A percentile compares a stretch with the other conserved stretches of the same genome.
Conservation (phyloP, 352 stramenopile genomes). For the Lagenidium sp. region DNA sequence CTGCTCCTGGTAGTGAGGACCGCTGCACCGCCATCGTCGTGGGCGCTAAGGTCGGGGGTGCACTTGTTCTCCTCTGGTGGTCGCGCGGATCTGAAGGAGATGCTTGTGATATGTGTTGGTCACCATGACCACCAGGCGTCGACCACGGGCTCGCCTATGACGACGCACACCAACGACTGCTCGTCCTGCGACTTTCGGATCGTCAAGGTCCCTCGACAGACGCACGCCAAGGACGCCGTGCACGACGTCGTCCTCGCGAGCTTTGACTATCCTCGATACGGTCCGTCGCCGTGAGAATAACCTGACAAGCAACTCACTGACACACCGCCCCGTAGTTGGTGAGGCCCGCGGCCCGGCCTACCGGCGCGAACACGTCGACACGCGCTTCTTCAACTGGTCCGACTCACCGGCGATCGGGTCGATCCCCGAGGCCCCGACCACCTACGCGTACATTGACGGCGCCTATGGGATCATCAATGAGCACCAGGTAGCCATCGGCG, state of each 20-base stretch:
- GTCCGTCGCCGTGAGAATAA: constrained; percentile 12
- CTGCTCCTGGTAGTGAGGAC: constrained; percentile 19
- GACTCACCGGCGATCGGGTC: constrained; percentile 43
- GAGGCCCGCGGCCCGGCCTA: constrained; percentile 49
- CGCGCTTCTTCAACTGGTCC: constrained; percentile 59
- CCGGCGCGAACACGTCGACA: constrained; percentile 52
- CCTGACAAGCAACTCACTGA: background rate
- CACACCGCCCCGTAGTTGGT: constrained; percentile 26
- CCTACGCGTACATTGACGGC: constrained; percentile 76
- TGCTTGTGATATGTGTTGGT: background rate
- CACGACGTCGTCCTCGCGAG: constrained; percentile 51
- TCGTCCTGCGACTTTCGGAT: constrained; percentile 79
- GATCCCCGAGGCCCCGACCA: constrained; percentile 55
- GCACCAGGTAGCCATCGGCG: constrained; percentile 68
- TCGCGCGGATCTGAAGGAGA: constrained; percentile 8
- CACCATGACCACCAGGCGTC: constrained; percentile 30
- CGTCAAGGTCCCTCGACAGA: constrained; percentile 60
- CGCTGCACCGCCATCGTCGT: constrained; percentile 77
- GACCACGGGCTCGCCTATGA: constrained; percentile 58
- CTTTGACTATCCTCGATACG: constrained; percentile 71
- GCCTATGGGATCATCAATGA: constrained; percentile 81
- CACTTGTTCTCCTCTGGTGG: background rate
- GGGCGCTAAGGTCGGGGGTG: constrained; percentile 55
- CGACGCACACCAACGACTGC: constrained; percentile 79
- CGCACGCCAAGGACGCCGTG: constrained; percentile 21